Conservation (phyloP, 257 asterid species). For the Solanum rostratum region DNA sequence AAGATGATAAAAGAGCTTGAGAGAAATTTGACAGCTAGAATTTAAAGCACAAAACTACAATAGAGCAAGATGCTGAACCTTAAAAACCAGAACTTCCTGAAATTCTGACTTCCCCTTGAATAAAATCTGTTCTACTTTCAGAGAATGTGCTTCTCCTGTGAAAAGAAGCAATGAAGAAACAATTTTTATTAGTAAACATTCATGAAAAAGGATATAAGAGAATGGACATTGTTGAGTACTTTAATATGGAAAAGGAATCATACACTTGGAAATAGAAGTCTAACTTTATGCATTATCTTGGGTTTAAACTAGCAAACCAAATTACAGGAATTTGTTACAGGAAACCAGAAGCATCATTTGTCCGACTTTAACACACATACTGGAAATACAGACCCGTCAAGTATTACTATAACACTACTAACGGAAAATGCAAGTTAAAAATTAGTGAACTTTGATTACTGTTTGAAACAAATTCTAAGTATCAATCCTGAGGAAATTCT, state of each 20-base stretch:
- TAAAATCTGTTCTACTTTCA: constrained; percentile 65
- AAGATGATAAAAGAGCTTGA: neutral
- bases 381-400: neutral
- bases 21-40: neutral
- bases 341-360: neutral
- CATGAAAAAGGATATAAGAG: neutral
- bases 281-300: neutral
- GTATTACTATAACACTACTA: neutral
- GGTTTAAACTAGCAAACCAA: neutral
- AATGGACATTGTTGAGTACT: neutral
- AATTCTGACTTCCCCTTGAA: constrained; percentile 70
- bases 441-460: neutral
- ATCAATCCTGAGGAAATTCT: neutral
- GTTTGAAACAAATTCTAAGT: neutral
- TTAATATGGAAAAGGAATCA: neutral
- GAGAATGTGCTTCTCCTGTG: constrained; percentile 89
- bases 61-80: constrained; percentile 43
- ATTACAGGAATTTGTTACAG: neutral
- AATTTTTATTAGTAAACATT: neutral
- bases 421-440: neutral
- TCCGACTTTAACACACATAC: neutral
- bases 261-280: neutral
- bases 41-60: neutral
- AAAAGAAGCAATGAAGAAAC: neutral
- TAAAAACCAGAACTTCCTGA: constrained; percentile 91